Evolutionary conservation across 2,329 filamentous ascomycete genomes (phyloP), one percentile per base, ranked within the genome.

Genomic region (Sphaerulina populicola): DNA sequence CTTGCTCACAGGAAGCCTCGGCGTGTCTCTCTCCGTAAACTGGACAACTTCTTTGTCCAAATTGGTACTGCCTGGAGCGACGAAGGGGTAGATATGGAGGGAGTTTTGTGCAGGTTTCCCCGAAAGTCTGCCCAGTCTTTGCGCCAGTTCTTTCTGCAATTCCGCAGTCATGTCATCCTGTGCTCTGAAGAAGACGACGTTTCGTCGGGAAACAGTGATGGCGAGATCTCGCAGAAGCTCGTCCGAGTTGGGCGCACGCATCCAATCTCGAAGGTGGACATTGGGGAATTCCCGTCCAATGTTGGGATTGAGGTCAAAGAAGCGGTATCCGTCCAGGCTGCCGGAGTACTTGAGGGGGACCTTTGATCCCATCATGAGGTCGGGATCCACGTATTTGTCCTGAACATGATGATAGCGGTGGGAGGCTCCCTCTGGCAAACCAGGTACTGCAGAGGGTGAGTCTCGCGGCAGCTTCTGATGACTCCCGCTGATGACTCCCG

Each of bases 171-270:
- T 76, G 35, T 85, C 77, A 74, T 56, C 44, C 42, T 58, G 56
- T 29, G 50, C 47, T 11, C 82, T 77, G 68, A 87, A 84, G 70
- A 86, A 85, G 31, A 86, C 81, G 3, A 86, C 83, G 10, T 82
- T 82, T 0, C 83, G 77, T 55, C 80, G 77, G 1, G 82, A 85
- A 57, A 86, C 82, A 83, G 67, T 61, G 7, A 86, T 81, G 33
- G 69, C 71, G 23, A 72, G 57, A 55, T 72, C 71, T 40, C 61
- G 56, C 6, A 72, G 60, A 44, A 68, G 60, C 31, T 66, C 64
- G 49, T 72, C 68, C n/a, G n/a, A n/a, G n/a, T n/a, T n/a, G n/a
- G n/a, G n/a, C n/a, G n/a, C n/a, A n/a, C n/a, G n/a, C n/a, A n/a
- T n/a, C n/a, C n/a, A n/a, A 10, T 67, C 62, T 52, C 67, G 64